Conservation (phyloP, 257 asterid species). For the Scutellaria barbata region DNA sequence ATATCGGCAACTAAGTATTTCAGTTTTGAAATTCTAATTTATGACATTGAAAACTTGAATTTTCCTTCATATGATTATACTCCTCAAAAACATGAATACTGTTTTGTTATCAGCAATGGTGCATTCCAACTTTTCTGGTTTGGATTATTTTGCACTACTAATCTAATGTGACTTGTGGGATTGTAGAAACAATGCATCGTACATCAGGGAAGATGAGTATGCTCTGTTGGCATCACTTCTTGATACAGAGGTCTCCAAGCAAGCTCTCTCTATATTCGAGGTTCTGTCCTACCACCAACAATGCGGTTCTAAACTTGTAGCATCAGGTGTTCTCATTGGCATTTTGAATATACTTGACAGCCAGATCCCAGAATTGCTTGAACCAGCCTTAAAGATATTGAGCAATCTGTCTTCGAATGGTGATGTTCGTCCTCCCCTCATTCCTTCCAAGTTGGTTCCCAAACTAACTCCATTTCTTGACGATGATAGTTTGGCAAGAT, state of each 20-base stretch:
- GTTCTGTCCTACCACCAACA: conserved; percentile 48
- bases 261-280: conserved; percentile 61
- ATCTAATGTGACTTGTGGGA: conserved; percentile 31
- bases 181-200: conserved; percentile 50
- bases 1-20: too few relatives aligned
- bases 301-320: conserved; percentile 45
- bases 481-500: conserved; percentile 42
- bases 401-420: conserved; percentile 53
- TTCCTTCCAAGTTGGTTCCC: conserved; percentile 52
- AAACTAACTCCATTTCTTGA: conserved; percentile 58
- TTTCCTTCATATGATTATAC: too few relatives aligned
- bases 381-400: conserved; percentile 60
- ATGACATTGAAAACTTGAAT: too few relatives aligned
- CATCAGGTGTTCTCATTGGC: conserved; percentile 55
- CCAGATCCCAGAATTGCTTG: conserved; percentile 51
- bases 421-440: conserved; percentile 40
- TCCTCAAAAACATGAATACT: too few relatives aligned
- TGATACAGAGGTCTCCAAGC: conserved; percentile 60
- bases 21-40: too few relatives aligned
- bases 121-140: not conserved
- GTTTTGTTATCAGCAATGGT: too few relatives aligned
- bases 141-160: conserved; percentile 10
- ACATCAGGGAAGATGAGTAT: conserved; percentile 61
- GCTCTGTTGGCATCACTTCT: conserved; percentile 68
- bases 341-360: conserved; percentile 60